Base-by-base conservation (phyloP, 2,329 filamentous ascomycete species). In the Claviceps quebecensis region DNA sequence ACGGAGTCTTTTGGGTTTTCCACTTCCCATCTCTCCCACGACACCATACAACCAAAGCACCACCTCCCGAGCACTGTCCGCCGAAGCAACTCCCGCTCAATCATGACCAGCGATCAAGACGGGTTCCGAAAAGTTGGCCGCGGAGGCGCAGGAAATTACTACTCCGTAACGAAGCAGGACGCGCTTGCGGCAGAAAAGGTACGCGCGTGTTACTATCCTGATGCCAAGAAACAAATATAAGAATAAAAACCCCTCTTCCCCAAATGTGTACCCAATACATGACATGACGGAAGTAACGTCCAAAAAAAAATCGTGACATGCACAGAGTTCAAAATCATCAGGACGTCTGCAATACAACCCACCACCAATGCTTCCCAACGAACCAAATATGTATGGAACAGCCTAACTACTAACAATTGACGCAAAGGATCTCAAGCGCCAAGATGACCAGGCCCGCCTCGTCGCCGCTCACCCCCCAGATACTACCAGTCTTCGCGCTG, bases 91-190 rank as follows among this genome's bases (percentile, higher is more conserved):
- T 22, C 17, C 11, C 5, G 23, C 23, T 8, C 9, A 17, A 45
- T 8, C 23, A 45, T 45, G 43, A 45, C 43, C 13, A 26, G 19
- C 39, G 52, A 57, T 39, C 58, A 61, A 53, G 75, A 75, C 58
- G 68, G 69, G 48, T 75, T 74, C 56, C 70, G 70, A 56, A 72
- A 71, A 53, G 70, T 74, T 43, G 80, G 81, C 52, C 76, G 81
- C 47, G 81, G 81, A 50, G 81, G 81, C 48, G 80, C 80, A 5
- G 81, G 81, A 49, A 84, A 84, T 65, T 81, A 75, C 62, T 74
- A 73, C 59, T 69, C 70, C 59, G 71, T 74, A 55, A 69, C 74
- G 56, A 72, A 79, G 53, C 63, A 75, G 26, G 70, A 77, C 29
- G 71, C 75, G 34, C 68, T 64, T 45, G 59, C 61, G 4, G 37